phyloP scores from a whole-genome alignment of 352 stramenopile genomes.

The Pythium brachiatum region DNA sequence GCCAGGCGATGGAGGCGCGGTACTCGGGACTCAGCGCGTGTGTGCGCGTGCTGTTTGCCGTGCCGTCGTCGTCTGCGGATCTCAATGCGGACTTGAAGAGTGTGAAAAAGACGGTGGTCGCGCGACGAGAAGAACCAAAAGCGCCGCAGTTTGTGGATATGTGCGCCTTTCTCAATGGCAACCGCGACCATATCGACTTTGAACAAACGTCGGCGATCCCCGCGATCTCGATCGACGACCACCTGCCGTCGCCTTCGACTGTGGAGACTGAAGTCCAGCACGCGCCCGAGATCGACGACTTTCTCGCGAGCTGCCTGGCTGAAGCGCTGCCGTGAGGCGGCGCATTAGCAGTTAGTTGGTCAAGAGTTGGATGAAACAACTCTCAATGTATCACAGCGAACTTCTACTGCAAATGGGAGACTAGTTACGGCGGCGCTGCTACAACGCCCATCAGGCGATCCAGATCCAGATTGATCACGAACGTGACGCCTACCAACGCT shows the following conservation, averaged over 20 bases:
- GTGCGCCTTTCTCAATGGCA: constrained; percentile 1
- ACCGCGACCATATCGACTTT: background rate
- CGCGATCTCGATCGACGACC: background rate
- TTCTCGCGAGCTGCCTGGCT: background rate
- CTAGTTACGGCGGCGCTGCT: too few species aligned
- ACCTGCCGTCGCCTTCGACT: background rate
- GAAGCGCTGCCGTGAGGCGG: background rate
- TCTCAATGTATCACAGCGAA: too few species aligned
- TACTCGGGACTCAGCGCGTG: background rate
- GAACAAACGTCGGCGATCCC: background rate
- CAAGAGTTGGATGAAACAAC: too few species aligned
- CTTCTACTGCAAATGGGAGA: too few species aligned
- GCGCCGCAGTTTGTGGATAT: background rate
- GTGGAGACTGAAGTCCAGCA: background rate
- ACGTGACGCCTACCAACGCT: background rate
- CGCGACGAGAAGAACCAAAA: background rate
- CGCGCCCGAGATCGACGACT: background rate
- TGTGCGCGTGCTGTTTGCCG: background rate
- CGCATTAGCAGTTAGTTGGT: too few species aligned
- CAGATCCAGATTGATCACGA: background rate
- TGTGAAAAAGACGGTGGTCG: background rate
- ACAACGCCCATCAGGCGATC: background rate
- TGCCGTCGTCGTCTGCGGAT: background rate
- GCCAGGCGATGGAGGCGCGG: background rate
- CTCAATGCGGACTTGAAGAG: background rate